A percentile compares a stretch with the other conserved stretches of the same genome.
phyloP scores from a whole-genome alignment of 2,329 filamentous ascomycete genomes.

The Coniochaeta sp. region DNA sequence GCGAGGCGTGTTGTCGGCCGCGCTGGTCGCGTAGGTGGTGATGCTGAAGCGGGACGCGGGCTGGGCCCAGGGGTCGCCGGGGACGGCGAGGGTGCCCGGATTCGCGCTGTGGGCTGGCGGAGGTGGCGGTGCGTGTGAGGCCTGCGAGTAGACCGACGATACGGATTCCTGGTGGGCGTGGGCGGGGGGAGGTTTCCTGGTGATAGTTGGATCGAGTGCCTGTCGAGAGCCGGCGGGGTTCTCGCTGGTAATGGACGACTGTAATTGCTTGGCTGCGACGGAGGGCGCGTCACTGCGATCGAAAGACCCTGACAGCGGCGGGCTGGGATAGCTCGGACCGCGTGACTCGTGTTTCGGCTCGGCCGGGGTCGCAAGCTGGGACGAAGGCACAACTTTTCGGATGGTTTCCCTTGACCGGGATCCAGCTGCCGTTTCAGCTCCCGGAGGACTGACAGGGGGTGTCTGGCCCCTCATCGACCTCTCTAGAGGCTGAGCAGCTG shows the following conservation, averaged over 20 bases:
- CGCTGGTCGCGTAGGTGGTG: constrained; percentile 52
- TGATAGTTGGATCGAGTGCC: constrained; percentile 7
- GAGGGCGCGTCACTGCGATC: constrained; percentile 10
- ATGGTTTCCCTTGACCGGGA: constrained; percentile 17
- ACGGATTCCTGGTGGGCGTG: constrained; percentile 19
- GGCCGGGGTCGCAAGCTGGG: constrained; percentile 15
- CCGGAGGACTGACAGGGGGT: constrained; percentile 22
- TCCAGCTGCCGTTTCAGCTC: constrained; percentile 18
- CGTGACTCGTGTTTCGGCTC: constrained; percentile 7
- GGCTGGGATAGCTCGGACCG: constrained; percentile 26
- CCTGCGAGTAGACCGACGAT: constrained; percentile 23
- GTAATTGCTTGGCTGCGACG: constrained; percentile 14
- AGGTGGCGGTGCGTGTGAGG: constrained; percentile 12
- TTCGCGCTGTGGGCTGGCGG: constrained; percentile 11
- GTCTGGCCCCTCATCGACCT: constrained; percentile 15
- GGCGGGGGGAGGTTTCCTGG: constrained; percentile 16
- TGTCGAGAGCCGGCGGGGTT: constrained; percentile 7
- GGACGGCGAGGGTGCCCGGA: constrained; percentile 12
- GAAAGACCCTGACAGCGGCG: constrained; percentile 25
- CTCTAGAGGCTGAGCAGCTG: constrained; percentile 6
- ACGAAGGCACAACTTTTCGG: constrained; percentile 28
- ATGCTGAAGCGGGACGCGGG: constrained; percentile 57
- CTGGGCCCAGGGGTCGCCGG: constrained; percentile 37
- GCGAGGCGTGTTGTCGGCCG: constrained; percentile 32
- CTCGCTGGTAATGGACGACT: constrained; percentile 8